Evolutionary conservation across 2,329 filamentous ascomycete genomes (phyloP), one percentile per base, ranked within the genome.

Genomic region (Xylaria sp.): DNA sequence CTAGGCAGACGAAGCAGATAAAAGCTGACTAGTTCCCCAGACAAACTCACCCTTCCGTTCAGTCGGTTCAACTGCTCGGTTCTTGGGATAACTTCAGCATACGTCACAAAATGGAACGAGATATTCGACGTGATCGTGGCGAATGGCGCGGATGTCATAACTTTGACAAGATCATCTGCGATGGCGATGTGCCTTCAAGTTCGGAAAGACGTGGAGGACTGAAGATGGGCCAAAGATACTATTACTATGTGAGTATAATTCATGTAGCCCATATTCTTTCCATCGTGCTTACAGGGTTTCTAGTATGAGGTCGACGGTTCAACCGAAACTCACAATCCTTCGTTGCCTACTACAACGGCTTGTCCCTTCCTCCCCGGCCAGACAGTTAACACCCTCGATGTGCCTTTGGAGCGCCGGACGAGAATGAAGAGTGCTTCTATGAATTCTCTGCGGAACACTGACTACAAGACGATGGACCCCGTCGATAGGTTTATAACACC

Each of bases 31-130:
- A 66, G 15, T 28, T 71, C 68, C 71, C 67, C 74, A 91, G 89
- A 77, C 85, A 88, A 82, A 90, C 89, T 64, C 80, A 86, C 74
- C 85, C 87, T 72, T 85, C 87, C 61, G 86, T 90, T 71, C 85
- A 86, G 71, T 91, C 91, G 54, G 92, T 98, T 73, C 90, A 92
- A 77, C 86, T 98, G 55, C 86, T 96, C 75, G 95, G 95, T 71
- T 97, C 94, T 72, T 98, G 95, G 95, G 94, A 98, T 83, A 97
- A 97, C 83, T 98, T 98, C 82, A 85, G 86, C 69, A 89, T 87
- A 77, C 84, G 89, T 59, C 95, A 97, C 84, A 84, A 84, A 55
- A 94, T 98, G 90, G 89, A 95, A 79, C 89, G 90, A 75, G 95
- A 98, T 82, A 83, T 83, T 72, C 89, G 92, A 78, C 89, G 92